These are phyloP conservation scores for Cucumis melo DNA, from an alignment of 306 rosid genomes.

Conservation along the genomic window DNA sequence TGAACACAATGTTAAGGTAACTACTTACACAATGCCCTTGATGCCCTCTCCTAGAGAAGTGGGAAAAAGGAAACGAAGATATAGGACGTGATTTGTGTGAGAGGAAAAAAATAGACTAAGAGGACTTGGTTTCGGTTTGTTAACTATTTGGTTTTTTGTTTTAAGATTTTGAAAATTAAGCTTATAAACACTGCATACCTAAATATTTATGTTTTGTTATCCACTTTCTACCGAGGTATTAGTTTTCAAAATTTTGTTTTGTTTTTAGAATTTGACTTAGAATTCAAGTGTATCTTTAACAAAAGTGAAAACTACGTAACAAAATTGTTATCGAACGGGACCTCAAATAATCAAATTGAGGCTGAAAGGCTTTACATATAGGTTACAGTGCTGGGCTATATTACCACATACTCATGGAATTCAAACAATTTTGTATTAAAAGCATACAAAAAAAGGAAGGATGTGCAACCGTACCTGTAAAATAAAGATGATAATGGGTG, in stretches of 20 bases:
- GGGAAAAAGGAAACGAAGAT: neutral
- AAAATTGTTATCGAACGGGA: too few species aligned
- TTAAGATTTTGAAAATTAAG: neutral
- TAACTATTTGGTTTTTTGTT: neutral
- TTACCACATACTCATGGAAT: neutral
- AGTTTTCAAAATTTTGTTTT: too few species aligned
- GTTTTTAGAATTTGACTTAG: neutral
- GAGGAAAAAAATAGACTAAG: neutral
- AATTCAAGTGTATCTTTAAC: neutral
- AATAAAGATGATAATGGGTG: neutral
- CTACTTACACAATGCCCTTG: conserved; percentile 8
- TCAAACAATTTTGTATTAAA: neutral
- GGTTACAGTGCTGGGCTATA: neutral
- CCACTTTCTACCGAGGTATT: too few species aligned
- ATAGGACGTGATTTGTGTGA: neutral
- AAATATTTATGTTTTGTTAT: too few species aligned
- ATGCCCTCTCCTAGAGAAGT: neutral
- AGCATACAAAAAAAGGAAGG: neutral
- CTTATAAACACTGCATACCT: too few species aligned
- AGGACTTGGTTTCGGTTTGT: neutral
- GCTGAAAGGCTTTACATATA: neutral
- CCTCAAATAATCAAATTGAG: neutral
- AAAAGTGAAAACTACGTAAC: too few species aligned
- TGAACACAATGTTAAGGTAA: conserved; percentile 78
- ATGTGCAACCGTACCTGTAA: neutral